phyloP scores from a whole-genome alignment of 2,329 filamentous ascomycete species.

The Exophiala sideris region DNA sequence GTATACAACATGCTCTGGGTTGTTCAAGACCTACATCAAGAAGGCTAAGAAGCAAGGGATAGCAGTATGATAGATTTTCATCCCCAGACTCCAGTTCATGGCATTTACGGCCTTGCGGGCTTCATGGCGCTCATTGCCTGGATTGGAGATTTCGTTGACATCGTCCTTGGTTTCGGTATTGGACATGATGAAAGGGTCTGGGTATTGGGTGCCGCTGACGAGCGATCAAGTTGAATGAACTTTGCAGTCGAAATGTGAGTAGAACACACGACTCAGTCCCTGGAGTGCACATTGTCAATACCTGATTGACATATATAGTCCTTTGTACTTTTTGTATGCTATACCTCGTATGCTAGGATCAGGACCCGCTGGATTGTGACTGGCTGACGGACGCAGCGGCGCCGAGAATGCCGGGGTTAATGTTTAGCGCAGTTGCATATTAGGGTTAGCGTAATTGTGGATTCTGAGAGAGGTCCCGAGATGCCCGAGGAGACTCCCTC shows the following conservation, averaged over 20 bases:
- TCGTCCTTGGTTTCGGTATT: background rate
- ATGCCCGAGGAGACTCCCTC: background rate
- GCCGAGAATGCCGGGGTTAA: background rate
- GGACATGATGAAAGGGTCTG: background rate
- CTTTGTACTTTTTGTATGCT: background rate
- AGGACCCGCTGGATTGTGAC: background rate
- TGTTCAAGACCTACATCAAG: conserved; percentile 19
- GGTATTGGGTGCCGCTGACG: background rate
- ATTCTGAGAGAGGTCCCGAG: background rate
- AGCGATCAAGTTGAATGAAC: background rate
- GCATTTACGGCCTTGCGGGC: conserved; percentile 12
- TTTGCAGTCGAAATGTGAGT: background rate
- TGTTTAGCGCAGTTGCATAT: background rate
- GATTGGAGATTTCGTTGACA: background rate
- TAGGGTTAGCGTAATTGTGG: background rate
- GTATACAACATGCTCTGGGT: conserved; percentile 1
- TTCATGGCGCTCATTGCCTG: background rate
- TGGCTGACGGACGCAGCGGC: background rate
- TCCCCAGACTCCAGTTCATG: conserved; percentile 13
- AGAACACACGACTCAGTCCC: background rate
- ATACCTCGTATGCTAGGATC: background rate
- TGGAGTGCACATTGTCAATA: background rate
- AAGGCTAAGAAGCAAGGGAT: conserved; percentile 22
- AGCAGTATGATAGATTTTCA: conserved; percentile 24
- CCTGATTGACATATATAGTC: background rate